Conservation (phyloP, 164 flowering plant species). For the Dillenia suffruticosa region DNA sequence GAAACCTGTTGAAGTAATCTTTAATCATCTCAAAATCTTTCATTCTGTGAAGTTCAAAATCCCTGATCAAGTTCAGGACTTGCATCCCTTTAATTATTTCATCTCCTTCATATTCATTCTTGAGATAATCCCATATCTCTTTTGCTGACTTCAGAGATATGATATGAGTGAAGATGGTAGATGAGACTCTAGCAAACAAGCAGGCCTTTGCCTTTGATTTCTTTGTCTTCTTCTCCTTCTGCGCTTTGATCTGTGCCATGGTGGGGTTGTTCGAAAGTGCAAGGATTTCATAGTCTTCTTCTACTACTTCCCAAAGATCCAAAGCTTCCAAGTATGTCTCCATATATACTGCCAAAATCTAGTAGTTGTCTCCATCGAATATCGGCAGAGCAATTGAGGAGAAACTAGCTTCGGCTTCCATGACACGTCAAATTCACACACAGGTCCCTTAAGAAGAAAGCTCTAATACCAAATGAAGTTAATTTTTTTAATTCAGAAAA, state of each 20-base stretch:
- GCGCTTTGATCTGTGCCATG: too few species aligned
- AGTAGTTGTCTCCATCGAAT: background rate
- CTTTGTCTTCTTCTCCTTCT: conserved; percentile 4
- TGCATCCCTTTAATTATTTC: conserved; percentile 4
- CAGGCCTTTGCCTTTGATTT: conserved; percentile 7
- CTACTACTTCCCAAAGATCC: too few species aligned
- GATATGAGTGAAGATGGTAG: background rate
- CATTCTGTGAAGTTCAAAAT: background rate
- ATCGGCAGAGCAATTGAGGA: background rate
- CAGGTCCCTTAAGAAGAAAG: conserved; percentile 5
- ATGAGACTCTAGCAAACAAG: conserved; percentile 1
- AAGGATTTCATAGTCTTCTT: too few species aligned
- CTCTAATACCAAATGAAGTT: too few species aligned
- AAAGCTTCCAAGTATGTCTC: too few species aligned
- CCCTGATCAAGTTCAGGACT: conserved; percentile 5
- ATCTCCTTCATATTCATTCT: too few species aligned
- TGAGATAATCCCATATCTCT: background rate
- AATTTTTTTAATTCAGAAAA: too few species aligned
- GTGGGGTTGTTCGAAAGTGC: too few species aligned
- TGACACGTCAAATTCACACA: background rate
- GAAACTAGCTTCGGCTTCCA: conserved; percentile 4
- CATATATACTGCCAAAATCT: too few species aligned
- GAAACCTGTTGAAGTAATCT: conserved; percentile 1
- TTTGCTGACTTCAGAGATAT: conserved; percentile 1
- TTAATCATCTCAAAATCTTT: background rate